A percentile compares a stretch with the other conserved stretches of the same genome.
Evolutionary conservation across 352 stramenopile species (phyloP).

Genomic region (Globisporangium acanthophoron): DNA sequence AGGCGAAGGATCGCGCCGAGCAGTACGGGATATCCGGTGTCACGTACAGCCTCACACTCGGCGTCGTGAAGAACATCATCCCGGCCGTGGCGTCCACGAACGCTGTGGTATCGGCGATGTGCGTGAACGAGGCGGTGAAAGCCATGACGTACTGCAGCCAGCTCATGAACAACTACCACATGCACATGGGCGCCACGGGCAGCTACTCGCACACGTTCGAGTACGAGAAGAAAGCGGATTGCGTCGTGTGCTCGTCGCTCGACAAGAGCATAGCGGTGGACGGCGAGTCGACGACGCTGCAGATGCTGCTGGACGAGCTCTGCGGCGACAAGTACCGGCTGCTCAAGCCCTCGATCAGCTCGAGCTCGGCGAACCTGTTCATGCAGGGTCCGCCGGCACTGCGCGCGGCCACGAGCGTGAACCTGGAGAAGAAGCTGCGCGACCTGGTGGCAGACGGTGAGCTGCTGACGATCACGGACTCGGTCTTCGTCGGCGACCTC

Average conservation of each 20-base stretch:
- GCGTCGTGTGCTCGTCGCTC: slow-evolving; percentile 82
- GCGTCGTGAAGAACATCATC: slow-evolving; percentile 99
- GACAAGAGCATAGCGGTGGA: slow-evolving; percentile 54
- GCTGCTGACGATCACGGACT: slow-evolving; percentile 92
- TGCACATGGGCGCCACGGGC: slow-evolving; percentile 95
- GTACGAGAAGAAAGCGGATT: slow-evolving; percentile 91
- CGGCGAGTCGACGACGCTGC: slow-evolving; percentile 41
- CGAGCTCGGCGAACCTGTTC: slow-evolving; percentile 56
- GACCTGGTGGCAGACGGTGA: slow-evolving; percentile 89
- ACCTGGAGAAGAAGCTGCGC: slow-evolving; percentile 87
- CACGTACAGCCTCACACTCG: slow-evolving; percentile 96
- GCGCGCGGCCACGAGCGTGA: slow-evolving; percentile 87
- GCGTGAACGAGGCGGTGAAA: slow-evolving; percentile 97
- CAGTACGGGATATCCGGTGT: slow-evolving; percentile 94
- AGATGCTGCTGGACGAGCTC: slow-evolving; percentile 61
- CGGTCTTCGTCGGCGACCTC: slow-evolving; percentile 85
- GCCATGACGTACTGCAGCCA: slow-evolving; percentile 94
- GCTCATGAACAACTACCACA: slow-evolving; percentile 98
- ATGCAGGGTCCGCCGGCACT: slow-evolving; percentile 80
- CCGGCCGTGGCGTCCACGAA: slow-evolving; percentile 96
- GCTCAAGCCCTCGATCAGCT: slow-evolving; percentile 70
- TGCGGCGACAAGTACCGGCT: slow-evolving; percentile 56
- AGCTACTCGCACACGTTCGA: slow-evolving; percentile 97
- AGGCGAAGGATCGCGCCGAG: slow-evolving; percentile 86
- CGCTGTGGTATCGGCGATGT: slow-evolving; percentile 94